Evolutionary conservation across 2,329 filamentous ascomycete genomes (phyloP).

Genomic region (Calonectria naviculata): DNA sequence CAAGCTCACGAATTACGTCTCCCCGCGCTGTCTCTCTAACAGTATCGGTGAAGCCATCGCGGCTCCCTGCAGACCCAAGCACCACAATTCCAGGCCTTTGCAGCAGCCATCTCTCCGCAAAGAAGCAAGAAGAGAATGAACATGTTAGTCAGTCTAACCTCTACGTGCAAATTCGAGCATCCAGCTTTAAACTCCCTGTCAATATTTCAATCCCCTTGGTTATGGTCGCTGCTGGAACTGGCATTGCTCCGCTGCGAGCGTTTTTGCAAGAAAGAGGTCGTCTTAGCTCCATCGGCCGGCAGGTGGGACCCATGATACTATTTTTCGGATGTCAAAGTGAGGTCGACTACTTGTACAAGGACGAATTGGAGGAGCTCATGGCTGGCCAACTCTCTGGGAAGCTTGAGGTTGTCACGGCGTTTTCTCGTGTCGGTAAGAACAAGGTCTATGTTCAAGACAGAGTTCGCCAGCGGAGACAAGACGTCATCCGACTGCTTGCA

Average conservation of each 20-base stretch:
- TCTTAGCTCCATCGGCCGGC: constrained; percentile 1
- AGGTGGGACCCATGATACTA: constrained; percentile 13
- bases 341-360: constrained; percentile 8
- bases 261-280: constrained; percentile 21
- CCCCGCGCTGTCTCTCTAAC: constrained; percentile 10
- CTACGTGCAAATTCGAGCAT: constrained; percentile 5
- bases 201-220: background rate
- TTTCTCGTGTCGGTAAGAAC: constrained; percentile 1
- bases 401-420: constrained; percentile 15
- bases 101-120: constrained; percentile 12
- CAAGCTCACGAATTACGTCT: constrained; percentile 22
- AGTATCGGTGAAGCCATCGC: constrained; percentile 17
- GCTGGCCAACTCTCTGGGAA: background rate
- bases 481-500: constrained; percentile 2
- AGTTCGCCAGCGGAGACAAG: background rate
- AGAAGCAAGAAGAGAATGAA: background rate
- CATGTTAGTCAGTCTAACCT: background rate
- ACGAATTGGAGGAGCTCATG: constrained; percentile 7
- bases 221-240: constrained; percentile 24
- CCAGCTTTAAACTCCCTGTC: constrained; percentile 18
- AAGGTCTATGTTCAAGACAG: constrained; percentile 21
- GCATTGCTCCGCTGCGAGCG: constrained; percentile 16
- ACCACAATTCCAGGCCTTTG: constrained; percentile 13
- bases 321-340: constrained; percentile 24
- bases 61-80: background rate